phyloP scores from a whole-genome alignment of 768 basidiomycete species.

The Xerocomellus chrysenteron region DNA sequence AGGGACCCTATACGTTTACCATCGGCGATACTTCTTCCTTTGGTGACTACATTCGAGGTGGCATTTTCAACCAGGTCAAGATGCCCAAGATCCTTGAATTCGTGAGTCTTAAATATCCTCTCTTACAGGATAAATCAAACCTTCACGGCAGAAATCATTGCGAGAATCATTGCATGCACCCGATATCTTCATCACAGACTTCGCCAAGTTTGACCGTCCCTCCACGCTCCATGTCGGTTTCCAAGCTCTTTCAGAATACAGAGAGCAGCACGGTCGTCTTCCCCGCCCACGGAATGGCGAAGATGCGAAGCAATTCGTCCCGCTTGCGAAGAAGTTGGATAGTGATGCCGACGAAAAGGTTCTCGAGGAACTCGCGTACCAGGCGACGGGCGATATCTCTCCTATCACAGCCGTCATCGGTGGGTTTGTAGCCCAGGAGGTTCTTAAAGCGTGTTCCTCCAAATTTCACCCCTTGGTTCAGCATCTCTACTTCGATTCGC shows the following conservation, averaged over 20 bases:
- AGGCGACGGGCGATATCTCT: conserved; percentile 86
- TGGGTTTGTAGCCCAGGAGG: conserved; percentile 97
- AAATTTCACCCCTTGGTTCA: conserved; percentile 98
- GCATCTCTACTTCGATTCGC: conserved; percentile 94
- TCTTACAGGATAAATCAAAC: neutral
- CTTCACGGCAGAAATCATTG: conserved; percentile 75
- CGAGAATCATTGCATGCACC: conserved; percentile 79
- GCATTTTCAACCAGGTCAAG: conserved; percentile 97
- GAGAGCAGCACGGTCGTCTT: conserved; percentile 57
- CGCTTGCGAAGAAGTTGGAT: conserved; percentile 76
- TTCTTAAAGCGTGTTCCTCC: conserved; percentile 93
- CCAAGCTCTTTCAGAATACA: conserved; percentile 86
- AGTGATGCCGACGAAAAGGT: conserved; percentile 78
- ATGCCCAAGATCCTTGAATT: conserved; percentile 97
- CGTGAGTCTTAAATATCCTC: conserved; percentile 48
- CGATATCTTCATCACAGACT: conserved; percentile 93
- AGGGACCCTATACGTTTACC: conserved; percentile 96
- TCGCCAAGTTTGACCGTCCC: conserved; percentile 95
- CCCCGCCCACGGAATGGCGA: conserved; percentile 81
- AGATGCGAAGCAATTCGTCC: conserved; percentile 73
- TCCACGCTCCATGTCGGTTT: conserved; percentile 89
- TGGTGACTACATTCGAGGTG: conserved; percentile 78
- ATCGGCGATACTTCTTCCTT: conserved; percentile 89
- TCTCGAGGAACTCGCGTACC: conserved; percentile 82
- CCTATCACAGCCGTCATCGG: conserved; percentile 93